phyloP scores from a whole-genome alignment of 352 stramenopile genomes.

The Elongisporangium senticosum region DNA sequence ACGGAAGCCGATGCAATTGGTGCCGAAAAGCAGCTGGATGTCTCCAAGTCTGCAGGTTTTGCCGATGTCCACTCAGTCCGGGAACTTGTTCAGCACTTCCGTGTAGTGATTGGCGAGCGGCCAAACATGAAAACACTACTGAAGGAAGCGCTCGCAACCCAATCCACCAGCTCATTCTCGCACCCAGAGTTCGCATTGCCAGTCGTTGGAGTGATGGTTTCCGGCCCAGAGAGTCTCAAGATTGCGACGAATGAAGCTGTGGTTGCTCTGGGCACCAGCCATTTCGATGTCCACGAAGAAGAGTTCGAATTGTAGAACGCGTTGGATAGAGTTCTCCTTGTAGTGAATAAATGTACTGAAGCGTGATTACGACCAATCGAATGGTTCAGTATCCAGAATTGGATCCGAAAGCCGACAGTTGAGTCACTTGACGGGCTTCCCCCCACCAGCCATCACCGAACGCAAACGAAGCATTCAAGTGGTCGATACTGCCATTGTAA shows the following conservation, averaged over 20 bases:
- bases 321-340: too few relatives aligned
- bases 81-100: constrained; percentile 29
- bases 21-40: not conserved
- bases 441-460: too few relatives aligned
- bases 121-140: constrained; percentile 28
- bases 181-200: constrained; percentile 12
- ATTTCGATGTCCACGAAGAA: constrained; percentile 52
- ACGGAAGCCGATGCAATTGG: constrained; percentile 1
- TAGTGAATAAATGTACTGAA: too few relatives aligned
- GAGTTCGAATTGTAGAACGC: constrained; percentile 48
- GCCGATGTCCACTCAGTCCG: constrained; percentile 32
- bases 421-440: too few relatives aligned
- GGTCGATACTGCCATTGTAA: too few relatives aligned
- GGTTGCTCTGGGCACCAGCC: constrained; percentile 19
- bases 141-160: constrained; percentile 16
- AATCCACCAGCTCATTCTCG: constrained; percentile 11
- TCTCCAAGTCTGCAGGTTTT: constrained; percentile 12
- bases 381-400: too few relatives aligned
- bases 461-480: too few relatives aligned
- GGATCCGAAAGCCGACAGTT: too few relatives aligned
- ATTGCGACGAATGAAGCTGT: constrained; percentile 27
- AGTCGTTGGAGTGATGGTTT: constrained; percentile 32
- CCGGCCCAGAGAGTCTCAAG: constrained; percentile 29
- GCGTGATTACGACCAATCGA: too few relatives aligned
- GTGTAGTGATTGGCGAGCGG: constrained; percentile 24